A percentile compares a stretch with the other conserved stretches of the same genome.
phyloP scores from a whole-genome alignment of 1,139 yeast species.

The Taphrina deformans region DNA sequence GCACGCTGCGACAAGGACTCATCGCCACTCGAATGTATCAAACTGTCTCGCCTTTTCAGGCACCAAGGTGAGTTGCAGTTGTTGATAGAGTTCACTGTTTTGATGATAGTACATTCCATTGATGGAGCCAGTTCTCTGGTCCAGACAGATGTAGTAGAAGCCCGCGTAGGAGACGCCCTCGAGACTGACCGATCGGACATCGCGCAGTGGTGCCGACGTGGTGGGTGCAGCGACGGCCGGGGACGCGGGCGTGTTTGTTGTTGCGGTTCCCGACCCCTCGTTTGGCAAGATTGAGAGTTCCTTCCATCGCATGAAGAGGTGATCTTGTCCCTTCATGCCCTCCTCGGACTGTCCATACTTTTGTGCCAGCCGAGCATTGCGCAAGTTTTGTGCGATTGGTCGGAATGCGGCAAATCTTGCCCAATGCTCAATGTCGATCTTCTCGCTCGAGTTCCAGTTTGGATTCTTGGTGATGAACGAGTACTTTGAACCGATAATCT shows the following conservation, averaged over 20 bases:
- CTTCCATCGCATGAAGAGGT: slow-evolving; percentile 91
- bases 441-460: slow-evolving; percentile 63
- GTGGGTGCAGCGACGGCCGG: background rate
- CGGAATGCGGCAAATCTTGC: slow-evolving; percentile 66
- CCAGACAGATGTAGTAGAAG: slow-evolving; percentile 81
- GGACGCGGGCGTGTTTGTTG: background rate
- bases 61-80: slow-evolving; percentile 9
- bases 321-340: slow-evolving; percentile 48
- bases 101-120: slow-evolving; percentile 80
- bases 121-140: slow-evolving; percentile 71
- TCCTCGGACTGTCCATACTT: slow-evolving; percentile 35
- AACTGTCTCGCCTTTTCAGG: background rate
- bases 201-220: slow-evolving; percentile 5
- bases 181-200: slow-evolving; percentile 38
- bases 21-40: slow-evolving; percentile 12
- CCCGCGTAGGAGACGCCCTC: slow-evolving; percentile 90
- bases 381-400: slow-evolving; percentile 42
- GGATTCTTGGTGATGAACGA: slow-evolving; percentile 53
- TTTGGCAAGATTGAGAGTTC: slow-evolving; percentile 50
- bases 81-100: slow-evolving; percentile 21
- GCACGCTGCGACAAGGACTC: no score
- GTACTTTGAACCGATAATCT: slow-evolving; percentile 65
- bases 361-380: slow-evolving; percentile 5
- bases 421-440: slow-evolving; percentile 86
- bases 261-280: background rate